phyloP scores from a whole-genome alignment of 2,329 filamentous ascomycete genomes.

The Fusarium albosuccineum region DNA sequence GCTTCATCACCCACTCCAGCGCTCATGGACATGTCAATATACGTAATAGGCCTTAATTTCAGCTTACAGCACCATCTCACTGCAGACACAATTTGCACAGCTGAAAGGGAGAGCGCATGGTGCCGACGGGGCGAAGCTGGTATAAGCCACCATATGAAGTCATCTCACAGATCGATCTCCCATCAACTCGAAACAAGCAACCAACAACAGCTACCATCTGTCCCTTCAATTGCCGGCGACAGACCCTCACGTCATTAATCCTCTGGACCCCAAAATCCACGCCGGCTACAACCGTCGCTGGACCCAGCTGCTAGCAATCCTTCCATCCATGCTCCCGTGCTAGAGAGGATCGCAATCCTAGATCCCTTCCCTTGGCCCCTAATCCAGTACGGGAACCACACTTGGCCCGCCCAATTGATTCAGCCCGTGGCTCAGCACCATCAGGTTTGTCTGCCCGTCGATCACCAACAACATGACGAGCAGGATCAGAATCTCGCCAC shows the following conservation, averaged over 20 bases:
- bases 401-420: background rate
- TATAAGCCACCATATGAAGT: background rate
- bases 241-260: background rate
- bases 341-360: background rate
- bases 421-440: background rate
- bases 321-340: background rate
- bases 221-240: too few species aligned
- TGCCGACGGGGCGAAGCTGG: too few species aligned
- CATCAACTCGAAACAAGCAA: background rate
- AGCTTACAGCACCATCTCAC: too few species aligned
- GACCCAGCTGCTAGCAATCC: background rate
- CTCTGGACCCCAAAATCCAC: too few species aligned
- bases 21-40: too few species aligned
- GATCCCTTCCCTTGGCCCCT: background rate
- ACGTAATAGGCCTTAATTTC: too few species aligned
- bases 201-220: background rate
- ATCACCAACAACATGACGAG: background rate
- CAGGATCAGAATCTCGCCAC: background rate
- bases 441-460: background rate
- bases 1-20: too few species aligned
- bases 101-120: too few species aligned
- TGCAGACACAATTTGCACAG: too few species aligned
- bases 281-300: background rate
- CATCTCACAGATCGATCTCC: background rate
- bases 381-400: too few species aligned